Evolutionary conservation across 2,329 filamentous ascomycete species (phyloP), one percentile per base, ranked within the genome.

Genomic region (Ceratocystis destructans): DNA sequence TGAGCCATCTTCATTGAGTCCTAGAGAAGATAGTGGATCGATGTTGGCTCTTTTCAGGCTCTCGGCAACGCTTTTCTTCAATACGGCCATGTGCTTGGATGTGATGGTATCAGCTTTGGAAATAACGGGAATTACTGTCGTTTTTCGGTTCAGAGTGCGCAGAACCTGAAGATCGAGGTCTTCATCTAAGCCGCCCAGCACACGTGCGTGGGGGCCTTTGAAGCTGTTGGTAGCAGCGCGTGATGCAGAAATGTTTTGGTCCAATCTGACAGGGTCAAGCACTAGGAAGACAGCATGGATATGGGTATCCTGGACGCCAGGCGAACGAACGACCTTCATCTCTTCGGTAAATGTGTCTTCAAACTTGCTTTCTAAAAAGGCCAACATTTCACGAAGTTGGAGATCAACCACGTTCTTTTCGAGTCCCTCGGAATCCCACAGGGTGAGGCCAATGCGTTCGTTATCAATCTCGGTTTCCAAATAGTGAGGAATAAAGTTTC

Each of bases 291-390:
- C 91, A 70, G 90, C 95, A 74, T 99, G 94, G 70, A 99, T 96
- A 75, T 99, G 94, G 63, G 93, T 96, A 78, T 99, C 94, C 74
- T 91, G 89, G 70, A 90, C 88, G 66, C 92, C 93, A 31, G 94
- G 93, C 64, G 92, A 91, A 72, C 94, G 88, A 69, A 96, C 82
- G 61, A 99, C 92, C 79, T 96, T 97, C 83, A 96, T 96, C 79
- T 99, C 94, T 77, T 99, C 94, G 62, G 85, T 85, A 74, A 99
- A 96, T 0, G 94, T 97, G 73, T 99, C 94, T 75, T 99, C 93
- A 71, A 99, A 99, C 76, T 97, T 97, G 79, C 88, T 93, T 79
- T 99, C 94, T 68, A 99, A 80, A 77, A 99, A 99, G 7, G 87
- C 83, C 44, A 88, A 87, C 80, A 97, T 92, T 74, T 96, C 90